Base-by-base conservation (phyloP, 192 early-diverging fungal species). In the Rhizoclosmatium globosum region DNA sequence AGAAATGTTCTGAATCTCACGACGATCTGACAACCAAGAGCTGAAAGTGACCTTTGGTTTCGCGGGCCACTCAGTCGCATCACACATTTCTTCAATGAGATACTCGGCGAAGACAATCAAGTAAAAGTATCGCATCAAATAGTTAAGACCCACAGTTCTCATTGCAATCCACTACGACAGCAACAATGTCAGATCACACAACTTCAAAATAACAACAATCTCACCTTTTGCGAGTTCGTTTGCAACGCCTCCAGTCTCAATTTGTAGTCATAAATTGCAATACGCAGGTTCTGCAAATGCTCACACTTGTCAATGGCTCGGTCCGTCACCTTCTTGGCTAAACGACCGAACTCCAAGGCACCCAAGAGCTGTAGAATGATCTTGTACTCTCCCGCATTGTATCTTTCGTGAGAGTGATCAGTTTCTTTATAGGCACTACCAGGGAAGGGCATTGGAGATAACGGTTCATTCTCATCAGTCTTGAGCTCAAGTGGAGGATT, bases 91-190 rank as follows among this genome's bases (percentile, higher is more conserved):
- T 64, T 91, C 91, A 60, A 92, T 75, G 44, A 92, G 66, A 67
- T 91, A 92, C 44, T 87, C 89, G 4, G 91, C 90, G 87, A 92
- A 92, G 4, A 88, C 87, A 64, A 92, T 88, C 58, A 92, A 74
- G 64, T 89, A 92, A 62, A 91, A 90, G 74, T 92, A 92, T 13
- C 91, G 84, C 7, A 89, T 81, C 7, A 92, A 81, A 65, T 92
- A 92, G 80, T 91, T 92, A 9, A 85, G 47, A 47, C 79, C 85
- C 6, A 85, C 87, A 17, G 85, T 79, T 9, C 64, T 60, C 67
- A 85, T 57, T 38, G 61, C 71, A 2, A 48, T 64, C 76, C 82
- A 85, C 84, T 90, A 81, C 56, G 15, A 82, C 71, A 2, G 17
- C 13, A 57, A 42, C 31, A 48, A 48, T 4, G 47, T 59, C 50